Conservation (phyloP, 805 yeast species). For the Lachancea fermentati region DNA sequence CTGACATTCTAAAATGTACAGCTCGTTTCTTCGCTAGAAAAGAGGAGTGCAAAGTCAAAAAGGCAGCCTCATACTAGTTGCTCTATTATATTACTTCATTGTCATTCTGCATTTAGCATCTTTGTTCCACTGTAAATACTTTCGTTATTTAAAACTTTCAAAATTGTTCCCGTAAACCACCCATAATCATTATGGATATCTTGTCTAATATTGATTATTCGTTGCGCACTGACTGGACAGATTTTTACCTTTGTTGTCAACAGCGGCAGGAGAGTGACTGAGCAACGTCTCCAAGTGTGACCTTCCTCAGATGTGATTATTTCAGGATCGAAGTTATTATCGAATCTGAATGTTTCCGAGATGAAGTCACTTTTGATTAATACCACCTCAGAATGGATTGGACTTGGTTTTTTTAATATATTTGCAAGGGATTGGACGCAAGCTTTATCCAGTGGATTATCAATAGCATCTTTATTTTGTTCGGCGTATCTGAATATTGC, state of each 20-base stretch:
- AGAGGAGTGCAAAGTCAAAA: no score
- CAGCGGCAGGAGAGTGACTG: conserved; percentile 35
- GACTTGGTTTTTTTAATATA: conserved; percentile 9
- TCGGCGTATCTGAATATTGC: conserved; percentile 26
- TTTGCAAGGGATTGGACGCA: conserved; percentile 20
- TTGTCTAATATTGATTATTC: conserved; percentile 26
- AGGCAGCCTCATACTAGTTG: not conserved
- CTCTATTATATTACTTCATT: not conserved
- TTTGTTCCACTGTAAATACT: conserved; percentile 29
- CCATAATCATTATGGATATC: conserved; percentile 29
- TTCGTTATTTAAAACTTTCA: conserved; percentile 20
- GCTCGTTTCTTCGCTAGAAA: conserved; percentile 17
- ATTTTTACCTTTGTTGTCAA: conserved; percentile 30
- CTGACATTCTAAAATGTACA: conserved; percentile 20
- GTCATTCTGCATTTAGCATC: conserved; percentile 8
- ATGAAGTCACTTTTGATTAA: conserved; percentile 26
- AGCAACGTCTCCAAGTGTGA: conserved; percentile 36
- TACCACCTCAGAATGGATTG: conserved; percentile 8
- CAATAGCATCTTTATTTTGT: conserved; percentile 14
- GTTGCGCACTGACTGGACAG: conserved; percentile 33
- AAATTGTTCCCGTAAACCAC: conserved; percentile 30
- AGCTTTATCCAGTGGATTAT: conserved; percentile 24
- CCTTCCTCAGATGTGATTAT: conserved; percentile 21
- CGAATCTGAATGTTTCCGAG: conserved; percentile 22
- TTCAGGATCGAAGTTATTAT: conserved; percentile 13